Base-by-base conservation (phyloP, 768 basidiomycete species). In the Omphalotus guepiniiformis region DNA sequence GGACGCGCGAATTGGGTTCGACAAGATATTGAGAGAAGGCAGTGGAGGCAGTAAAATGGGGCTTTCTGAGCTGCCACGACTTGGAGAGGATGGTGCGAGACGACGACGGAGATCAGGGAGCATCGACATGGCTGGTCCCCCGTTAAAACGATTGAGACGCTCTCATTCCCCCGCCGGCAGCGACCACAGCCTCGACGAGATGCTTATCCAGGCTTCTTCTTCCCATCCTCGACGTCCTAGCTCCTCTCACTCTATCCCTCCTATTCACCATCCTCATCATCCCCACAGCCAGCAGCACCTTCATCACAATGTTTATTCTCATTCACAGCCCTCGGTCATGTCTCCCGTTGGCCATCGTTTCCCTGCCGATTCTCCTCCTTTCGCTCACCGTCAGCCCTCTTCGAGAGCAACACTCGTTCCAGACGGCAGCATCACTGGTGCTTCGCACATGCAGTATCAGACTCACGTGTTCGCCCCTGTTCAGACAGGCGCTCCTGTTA, bases 391-490 rank as follows among this genome's bases (percentile, higher is more conserved):
- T 32, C 21, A 34, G 46, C n/a, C 46, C 37, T n/a, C 22, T 16
- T 29, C 39, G 39, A 23, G 39, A 40, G 21, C 39, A 26, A 40
- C 38, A 41, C 27, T 67, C 67, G 53, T 55, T 59, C 23, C 64
- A 65, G 44, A 60, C 65, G 34, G 39, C n/a, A 18, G 19, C 26
- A 27, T 26, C 13, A 16, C 47, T 27, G 55, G 58, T 18, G 55
- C 62, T 38, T 54, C 60, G 0, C 59, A 65, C 29, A 68, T 67
- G 43, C 66, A 67, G 19, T 80, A 80, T 50, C 80, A 82, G 51
- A 83, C 80, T 0, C 84, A 86, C 58, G 78, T 85, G 11, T 88
- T 88, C 56, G 82, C 84, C 6, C 82, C 85, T 2, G 79, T 81
- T 3, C 82, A 85, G 6, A 87, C 80, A 0, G 85, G 85, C 47